phyloP scores from a whole-genome alignment of 345 rosid species.

The Carallia pectinifolia region DNA sequence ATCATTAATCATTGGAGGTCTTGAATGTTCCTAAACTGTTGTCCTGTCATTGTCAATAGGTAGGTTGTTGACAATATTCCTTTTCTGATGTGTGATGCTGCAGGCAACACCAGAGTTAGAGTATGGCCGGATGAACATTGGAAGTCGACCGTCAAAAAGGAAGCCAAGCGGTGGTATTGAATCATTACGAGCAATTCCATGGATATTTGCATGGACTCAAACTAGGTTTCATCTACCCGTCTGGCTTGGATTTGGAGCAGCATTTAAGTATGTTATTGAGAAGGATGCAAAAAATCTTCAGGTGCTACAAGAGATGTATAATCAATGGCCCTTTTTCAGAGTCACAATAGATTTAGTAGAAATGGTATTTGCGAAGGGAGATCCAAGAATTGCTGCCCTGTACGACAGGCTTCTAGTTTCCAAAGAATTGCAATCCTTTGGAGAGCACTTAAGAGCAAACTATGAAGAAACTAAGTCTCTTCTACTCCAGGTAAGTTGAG shows the following conservation, averaged over 20 bases:
- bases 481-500: constrained; percentile 69
- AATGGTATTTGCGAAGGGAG: constrained; percentile 98
- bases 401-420: constrained; percentile 87
- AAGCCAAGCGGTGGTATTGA: constrained; percentile 98
- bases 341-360: constrained; percentile 92
- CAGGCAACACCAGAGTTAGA: constrained; percentile 97
- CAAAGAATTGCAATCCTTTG: constrained; percentile 70
- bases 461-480: constrained; percentile 82
- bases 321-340: constrained; percentile 87
- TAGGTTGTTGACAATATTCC: neutral
- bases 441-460: constrained; percentile 61
- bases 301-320: constrained; percentile 86
- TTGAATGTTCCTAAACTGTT: neutral
- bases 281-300: constrained; percentile 68
- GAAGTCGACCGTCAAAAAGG: constrained; percentile 93
- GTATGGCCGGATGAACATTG: constrained; percentile 97
- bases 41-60: neutral
- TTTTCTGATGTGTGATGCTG: constrained; percentile 8
- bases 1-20: neutral
- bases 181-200: constrained; percentile 94
- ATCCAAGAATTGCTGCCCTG: constrained; percentile 81
- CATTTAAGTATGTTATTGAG: constrained; percentile 67
- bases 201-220: constrained; percentile 98
- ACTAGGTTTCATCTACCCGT: constrained; percentile 97
- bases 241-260: constrained; percentile 96